Percentiles rank a stretch among this genome's conserved stretches.
phyloP scores from a whole-genome alignment of 2,329 filamentous ascomycete genomes.

The Aspergillus sclerotialis region DNA sequence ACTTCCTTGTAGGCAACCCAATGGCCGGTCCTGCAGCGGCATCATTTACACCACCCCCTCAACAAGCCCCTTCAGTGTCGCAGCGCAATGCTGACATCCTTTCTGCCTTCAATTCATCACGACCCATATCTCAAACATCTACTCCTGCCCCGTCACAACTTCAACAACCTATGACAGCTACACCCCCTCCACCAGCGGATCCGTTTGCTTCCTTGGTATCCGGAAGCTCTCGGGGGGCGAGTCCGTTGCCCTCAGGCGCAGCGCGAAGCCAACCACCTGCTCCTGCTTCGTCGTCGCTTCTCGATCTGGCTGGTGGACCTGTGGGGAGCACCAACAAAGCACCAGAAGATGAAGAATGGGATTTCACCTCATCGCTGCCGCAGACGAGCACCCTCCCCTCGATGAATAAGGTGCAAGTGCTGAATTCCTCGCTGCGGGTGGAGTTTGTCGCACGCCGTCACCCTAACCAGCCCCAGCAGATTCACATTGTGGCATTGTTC shows the following conservation, averaged over 20 bases:
- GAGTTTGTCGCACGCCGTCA: conserved; percentile 62
- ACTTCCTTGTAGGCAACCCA: conserved; percentile 22
- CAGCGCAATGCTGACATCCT: conserved; percentile 54
- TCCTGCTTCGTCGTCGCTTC: conserved; percentile 22
- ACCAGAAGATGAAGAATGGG: conserved; percentile 82
- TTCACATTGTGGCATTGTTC: conserved; percentile 71
- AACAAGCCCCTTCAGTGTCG: conserved; percentile 39
- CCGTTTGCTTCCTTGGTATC: conserved; percentile 56
- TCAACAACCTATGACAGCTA: conserved; percentile 24
- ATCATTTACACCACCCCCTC: conserved; percentile 23
- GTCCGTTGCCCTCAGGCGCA: conserved; percentile 27
- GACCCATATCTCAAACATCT: conserved; percentile 42
- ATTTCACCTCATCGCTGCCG: conserved; percentile 80
- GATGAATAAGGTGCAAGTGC: conserved; percentile 60
- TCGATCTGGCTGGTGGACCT: conserved; percentile 23
- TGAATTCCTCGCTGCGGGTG: conserved; percentile 63
- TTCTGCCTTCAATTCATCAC: conserved; percentile 42
- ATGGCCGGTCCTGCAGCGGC: conserved; percentile 24
- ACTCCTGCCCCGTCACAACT: conserved; percentile 40
- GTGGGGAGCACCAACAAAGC: conserved; percentile 29
- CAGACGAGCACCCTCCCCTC: conserved; percentile 48
- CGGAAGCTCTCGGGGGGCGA: conserved; percentile 43
- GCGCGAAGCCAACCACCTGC: conserved; percentile 12
- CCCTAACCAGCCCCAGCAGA: conserved; percentile 46
- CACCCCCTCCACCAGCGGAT: conserved; percentile 43